Evolutionary conservation across 202 grass and related monocot genomes (phyloP).

Genomic region (Hordeum pubiflorum): DNA sequence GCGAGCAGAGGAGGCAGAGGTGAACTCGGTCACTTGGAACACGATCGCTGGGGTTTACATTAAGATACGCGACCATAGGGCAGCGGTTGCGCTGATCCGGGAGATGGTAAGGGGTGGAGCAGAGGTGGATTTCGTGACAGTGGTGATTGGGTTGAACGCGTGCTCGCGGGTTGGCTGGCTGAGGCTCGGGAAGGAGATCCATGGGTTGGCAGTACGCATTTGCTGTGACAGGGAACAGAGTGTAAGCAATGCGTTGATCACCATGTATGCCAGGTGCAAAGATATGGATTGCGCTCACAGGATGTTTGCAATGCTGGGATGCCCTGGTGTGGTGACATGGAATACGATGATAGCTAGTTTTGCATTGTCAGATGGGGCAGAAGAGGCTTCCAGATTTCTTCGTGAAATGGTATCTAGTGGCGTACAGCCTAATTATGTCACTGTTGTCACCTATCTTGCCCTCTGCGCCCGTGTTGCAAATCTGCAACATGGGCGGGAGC

Average conservation of each 20-base stretch:
- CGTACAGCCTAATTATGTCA: constrained; percentile 54
- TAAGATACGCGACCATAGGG: constrained; percentile 31
- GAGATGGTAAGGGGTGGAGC: constrained; percentile 33
- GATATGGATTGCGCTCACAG: constrained; percentile 23
- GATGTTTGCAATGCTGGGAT: constrained; percentile 31
- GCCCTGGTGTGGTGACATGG: constrained; percentile 48
- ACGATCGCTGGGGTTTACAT: constrained; percentile 34
- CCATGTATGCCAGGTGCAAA: constrained; percentile 58
- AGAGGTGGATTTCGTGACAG: constrained; percentile 38
- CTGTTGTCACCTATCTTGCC: constrained; percentile 49
- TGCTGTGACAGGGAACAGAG: constrained; percentile 26
- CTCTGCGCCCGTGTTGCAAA: constrained; percentile 52
- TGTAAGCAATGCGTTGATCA: constrained; percentile 43
- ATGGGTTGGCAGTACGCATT: constrained; percentile 37
- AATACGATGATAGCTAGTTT: constrained; percentile 48
- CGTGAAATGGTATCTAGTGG: constrained; percentile 34
- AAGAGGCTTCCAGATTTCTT: constrained; percentile 37
- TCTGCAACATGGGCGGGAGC: constrained; percentile 46
- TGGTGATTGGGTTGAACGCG: constrained; percentile 50
- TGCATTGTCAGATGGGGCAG: constrained; percentile 30
- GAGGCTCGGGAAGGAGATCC: constrained; percentile 53
- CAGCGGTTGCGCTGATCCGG: constrained; percentile 32
- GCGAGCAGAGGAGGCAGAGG: constrained; percentile 1
- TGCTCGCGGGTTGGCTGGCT: constrained; percentile 41
- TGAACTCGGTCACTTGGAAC: constrained; percentile 56